Percentiles rank a stretch among this genome's conserved stretches.
phyloP scores from a whole-genome alignment of 1,284 basidiomycete species.

The Abortiporus biennis region DNA sequence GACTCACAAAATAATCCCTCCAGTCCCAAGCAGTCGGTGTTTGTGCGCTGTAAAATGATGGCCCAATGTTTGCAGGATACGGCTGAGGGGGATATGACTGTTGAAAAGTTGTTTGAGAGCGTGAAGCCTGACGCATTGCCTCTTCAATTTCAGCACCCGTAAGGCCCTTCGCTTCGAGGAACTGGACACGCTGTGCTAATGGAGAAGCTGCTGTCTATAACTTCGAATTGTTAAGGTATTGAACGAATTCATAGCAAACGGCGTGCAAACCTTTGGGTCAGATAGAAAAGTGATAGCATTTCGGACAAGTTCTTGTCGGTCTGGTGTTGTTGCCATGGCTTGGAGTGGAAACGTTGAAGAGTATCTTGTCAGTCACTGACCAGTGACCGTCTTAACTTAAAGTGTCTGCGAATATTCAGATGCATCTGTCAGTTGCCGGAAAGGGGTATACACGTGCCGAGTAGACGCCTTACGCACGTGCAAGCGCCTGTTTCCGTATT shows the following conservation, averaged over 20 bases:
- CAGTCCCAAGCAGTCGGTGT: constrained; percentile 69
- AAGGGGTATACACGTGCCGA: no score
- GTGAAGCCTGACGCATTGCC: constrained; percentile 64
- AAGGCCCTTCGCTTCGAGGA: constrained; percentile 92
- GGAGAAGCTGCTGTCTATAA: constrained; percentile 68
- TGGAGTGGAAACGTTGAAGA: neutral
- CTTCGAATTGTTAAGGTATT: constrained; percentile 8
- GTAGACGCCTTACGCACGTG: neutral
- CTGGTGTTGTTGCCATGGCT: constrained; percentile 26
- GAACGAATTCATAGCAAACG: neutral
- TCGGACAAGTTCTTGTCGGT: constrained; percentile 67
- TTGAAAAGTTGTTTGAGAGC: constrained; percentile 23
- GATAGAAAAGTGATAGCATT: constrained; percentile 80
- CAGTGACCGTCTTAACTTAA: no score
- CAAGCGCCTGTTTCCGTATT: constrained; percentile 5
- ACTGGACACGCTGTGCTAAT: constrained; percentile 83
- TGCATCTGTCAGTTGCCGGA: constrained; percentile 4
- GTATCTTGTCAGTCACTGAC: constrained; percentile 13
- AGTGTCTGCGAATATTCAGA: no score
- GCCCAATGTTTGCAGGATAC: constrained; percentile 32
- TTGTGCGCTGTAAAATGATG: constrained; percentile 34
- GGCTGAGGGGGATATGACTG: constrained; percentile 11
- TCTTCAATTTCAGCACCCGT: constrained; percentile 82
- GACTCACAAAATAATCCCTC: constrained; percentile 89
- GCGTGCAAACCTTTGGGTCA: constrained; percentile 58